A percentile compares a stretch with the other conserved stretches of the same genome.
Conservation (phyloP, 2,329 filamentous ascomycete species). For the Teratosphaeria destructans region DNA sequence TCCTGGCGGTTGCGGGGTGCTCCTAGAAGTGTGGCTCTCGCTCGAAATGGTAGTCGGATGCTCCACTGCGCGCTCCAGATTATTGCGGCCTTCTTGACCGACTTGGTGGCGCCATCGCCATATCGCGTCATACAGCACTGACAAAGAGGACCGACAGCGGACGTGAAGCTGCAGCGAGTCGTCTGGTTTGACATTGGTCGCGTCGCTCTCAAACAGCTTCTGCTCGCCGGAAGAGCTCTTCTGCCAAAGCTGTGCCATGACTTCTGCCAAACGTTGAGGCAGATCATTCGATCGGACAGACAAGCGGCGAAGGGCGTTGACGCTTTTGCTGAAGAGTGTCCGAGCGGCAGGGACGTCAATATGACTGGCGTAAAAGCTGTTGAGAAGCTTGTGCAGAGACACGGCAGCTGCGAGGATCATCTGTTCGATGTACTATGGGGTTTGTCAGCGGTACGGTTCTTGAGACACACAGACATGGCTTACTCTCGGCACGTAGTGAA, state of each 20-base stretch:
- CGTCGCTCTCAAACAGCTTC: conserved; percentile 13
- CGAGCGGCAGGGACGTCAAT: conserved; percentile 59
- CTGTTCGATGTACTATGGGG: conserved; percentile 56
- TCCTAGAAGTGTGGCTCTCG: conserved; percentile 15
- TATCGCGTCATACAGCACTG: conserved; percentile 71
- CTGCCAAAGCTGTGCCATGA: conserved; percentile 84
- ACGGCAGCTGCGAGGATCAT: conserved; percentile 77
- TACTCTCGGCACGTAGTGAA: conserved; percentile 53
- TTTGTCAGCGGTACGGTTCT: background rate
- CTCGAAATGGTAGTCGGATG: conserved; percentile 53
- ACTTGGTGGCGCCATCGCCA: conserved; percentile 79
- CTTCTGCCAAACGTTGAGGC: conserved; percentile 66
- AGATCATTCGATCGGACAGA: conserved; percentile 71
- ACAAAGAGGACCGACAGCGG: conserved; percentile 77
- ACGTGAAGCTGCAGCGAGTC: conserved; percentile 70
- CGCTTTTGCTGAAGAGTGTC: conserved; percentile 59
- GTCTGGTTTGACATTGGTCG: conserved; percentile 32
- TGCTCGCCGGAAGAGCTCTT: conserved; percentile 30
- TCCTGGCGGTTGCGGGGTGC: conserved; percentile 16
- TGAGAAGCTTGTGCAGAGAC: conserved; percentile 63
- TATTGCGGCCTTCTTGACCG: conserved; percentile 35
- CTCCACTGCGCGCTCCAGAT: conserved; percentile 55
- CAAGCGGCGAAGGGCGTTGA: conserved; percentile 59
- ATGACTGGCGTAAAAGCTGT: conserved; percentile 64
- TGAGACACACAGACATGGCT: background rate